phyloP scores from a whole-genome alignment of 2,329 filamentous ascomycete species.

The Samsoniella hepiali region DNA sequence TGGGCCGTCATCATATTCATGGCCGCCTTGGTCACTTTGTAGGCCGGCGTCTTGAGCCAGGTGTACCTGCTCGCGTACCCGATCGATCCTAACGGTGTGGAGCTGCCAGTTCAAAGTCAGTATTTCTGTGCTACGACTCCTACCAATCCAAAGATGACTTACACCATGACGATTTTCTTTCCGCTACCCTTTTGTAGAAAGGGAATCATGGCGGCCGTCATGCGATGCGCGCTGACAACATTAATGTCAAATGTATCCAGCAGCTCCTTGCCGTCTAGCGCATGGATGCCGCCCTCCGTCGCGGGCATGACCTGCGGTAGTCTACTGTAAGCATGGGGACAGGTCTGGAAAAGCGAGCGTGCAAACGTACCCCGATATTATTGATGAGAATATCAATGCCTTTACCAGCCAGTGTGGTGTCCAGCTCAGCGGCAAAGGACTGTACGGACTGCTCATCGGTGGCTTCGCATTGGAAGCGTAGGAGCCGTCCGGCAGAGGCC shows the following conservation, averaged over 20 bases:
- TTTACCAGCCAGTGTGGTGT: background rate
- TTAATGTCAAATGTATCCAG: too few relatives aligned
- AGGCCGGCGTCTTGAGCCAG: constrained; percentile 29
- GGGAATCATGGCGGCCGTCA: background rate
- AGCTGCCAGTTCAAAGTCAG: background rate
- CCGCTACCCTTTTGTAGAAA: background rate
- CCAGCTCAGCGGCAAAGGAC: background rate
- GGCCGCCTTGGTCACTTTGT: constrained; percentile 45
- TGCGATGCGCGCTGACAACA: background rate
- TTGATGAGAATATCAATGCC: too few relatives aligned
- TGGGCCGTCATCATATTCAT: constrained; percentile 45
- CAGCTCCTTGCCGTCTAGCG: too few relatives aligned
- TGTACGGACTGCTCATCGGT: background rate
- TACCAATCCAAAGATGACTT: background rate
- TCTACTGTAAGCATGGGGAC: too few relatives aligned
- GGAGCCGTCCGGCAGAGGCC: background rate
- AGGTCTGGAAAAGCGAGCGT: too few relatives aligned
- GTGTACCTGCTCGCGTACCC: background rate
- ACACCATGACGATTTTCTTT: background rate
- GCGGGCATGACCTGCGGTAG: too few relatives aligned
- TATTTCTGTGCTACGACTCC: too few relatives aligned
- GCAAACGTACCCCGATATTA: too few relatives aligned
- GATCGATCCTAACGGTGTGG: background rate
- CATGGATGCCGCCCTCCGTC: background rate
- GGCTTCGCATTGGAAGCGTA: background rate